phyloP scores from a whole-genome alignment of 768 basidiomycete genomes.

The Leccinellum luteum region DNA sequence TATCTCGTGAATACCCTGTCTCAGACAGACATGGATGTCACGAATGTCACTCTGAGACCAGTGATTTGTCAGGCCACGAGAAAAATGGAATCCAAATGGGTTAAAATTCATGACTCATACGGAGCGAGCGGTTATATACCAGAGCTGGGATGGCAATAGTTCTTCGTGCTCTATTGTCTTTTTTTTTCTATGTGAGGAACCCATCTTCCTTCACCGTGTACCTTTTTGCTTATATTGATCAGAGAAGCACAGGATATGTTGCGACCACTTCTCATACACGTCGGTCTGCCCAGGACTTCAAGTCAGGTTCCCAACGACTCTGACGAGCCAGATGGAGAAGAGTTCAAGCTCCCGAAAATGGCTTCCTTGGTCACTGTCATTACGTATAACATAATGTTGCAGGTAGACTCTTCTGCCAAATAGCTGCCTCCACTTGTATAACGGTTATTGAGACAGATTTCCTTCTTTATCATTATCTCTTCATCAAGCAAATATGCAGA shows the following conservation, averaged over 20 bases:
- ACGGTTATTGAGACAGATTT: constrained; percentile 42
- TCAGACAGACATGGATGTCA: not conserved
- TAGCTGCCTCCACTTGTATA: not conserved
- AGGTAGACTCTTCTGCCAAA: not conserved
- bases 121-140: not conserved
- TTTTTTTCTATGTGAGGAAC: not conserved
- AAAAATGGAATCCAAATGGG: not conserved
- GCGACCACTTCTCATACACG: not conserved
- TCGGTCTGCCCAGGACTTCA: not conserved
- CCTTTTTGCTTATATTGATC: not conserved
- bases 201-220: not conserved
- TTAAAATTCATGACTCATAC: not conserved
- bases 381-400: constrained; percentile 38
- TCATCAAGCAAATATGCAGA: constrained; percentile 63
- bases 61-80: not conserved
- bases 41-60: not conserved
- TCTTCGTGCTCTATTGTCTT: not conserved
- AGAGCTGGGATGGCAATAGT: not conserved
- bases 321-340: constrained; percentile 19
- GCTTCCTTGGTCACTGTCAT: constrained; percentile 48
- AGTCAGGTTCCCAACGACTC: not conserved
- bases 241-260: not conserved
- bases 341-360: constrained; percentile 49
- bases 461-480: constrained; percentile 69
- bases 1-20: not conserved